Evolutionary conservation across 345 rosid species (phyloP).

Genomic region (Citrus mangshanensis): DNA sequence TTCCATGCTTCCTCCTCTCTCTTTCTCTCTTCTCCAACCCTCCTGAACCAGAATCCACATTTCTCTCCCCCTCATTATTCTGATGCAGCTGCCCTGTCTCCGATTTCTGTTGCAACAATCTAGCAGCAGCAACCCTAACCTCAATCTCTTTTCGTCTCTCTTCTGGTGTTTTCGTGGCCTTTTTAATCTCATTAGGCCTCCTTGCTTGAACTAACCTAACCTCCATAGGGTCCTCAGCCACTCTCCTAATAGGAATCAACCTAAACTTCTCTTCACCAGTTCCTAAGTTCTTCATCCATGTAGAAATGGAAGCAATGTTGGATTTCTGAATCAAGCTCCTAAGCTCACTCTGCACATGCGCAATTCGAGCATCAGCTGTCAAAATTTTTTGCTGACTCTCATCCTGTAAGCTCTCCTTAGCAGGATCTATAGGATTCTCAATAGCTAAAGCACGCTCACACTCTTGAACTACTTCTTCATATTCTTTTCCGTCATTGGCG

Average conservation of each 20-base stretch:
- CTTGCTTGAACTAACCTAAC: conserved; percentile 61
- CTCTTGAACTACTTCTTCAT: conserved; percentile 78
- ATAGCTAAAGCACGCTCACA: conserved; percentile 81
- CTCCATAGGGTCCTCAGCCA: conserved; percentile 90
- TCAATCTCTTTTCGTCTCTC: conserved; percentile 94
- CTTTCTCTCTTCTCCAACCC: conserved; percentile 49
- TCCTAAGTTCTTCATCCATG: conserved; percentile 83
- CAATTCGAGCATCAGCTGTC: conserved; percentile 71
- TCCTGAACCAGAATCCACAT: conserved; percentile 38
- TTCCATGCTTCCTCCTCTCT: conserved; percentile 72
- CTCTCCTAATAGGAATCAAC: conserved; percentile 66
- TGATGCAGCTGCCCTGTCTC: conserved; percentile 35
- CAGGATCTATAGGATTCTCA: conserved; percentile 81
- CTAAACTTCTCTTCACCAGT: conserved; percentile 81
- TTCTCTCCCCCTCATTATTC: conserved; percentile 25
- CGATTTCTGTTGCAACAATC: conserved; percentile 79
- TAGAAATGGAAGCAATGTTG: conserved; percentile 62
- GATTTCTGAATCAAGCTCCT: conserved; percentile 73
- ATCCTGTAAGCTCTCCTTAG: conserved; percentile 77
- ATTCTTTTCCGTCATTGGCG: conserved; percentile 76
- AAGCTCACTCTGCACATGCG: conserved; percentile 72
- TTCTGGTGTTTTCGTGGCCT: conserved; percentile 85
- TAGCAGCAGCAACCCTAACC: conserved; percentile 91
- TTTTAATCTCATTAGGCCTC: conserved; percentile 92
- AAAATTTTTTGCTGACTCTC: conserved; percentile 78